Evolutionary conservation across 2,329 filamentous ascomycete species (phyloP), one percentile per base, ranked within the genome.

Genomic region (Dichotomopilus funicola): DNA sequence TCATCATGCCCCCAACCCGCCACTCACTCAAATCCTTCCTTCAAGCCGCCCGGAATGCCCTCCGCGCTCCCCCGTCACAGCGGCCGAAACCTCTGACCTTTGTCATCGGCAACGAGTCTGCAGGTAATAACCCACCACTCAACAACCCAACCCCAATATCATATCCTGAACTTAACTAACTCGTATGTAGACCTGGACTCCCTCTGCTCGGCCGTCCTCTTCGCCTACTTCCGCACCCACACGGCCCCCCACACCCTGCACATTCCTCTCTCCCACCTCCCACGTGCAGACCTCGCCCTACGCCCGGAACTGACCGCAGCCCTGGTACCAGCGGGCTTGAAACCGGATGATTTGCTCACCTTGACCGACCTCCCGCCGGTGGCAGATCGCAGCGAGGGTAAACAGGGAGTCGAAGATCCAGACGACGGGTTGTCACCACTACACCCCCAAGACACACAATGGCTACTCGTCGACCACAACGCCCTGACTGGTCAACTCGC

Each of bases 201-300:
- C 1, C 79, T 94, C 62, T 88, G 86, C 69, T 86, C 83, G 34
- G 82, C 88, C 33, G 72, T 94, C 13, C 71, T 91, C 33, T 82
- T 87, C 57, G 87, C 89, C 55, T 94, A 91, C 70, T 74, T 92
- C 40, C 81, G 83, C 60, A 86, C 82, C 37, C 78, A 83, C 65
- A 68, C 77, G 4, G 72, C 79, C 4, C 75, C 74, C 10, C 72
- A 70, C 49, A 71, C 67, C 27, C 72, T 87, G 38, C 85, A 89
- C 66, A 82, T 92, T 47, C 89, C 89, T 12, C 72, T 95, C 45
- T 81, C 85, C 56, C 88, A 91, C 67, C 79, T 94, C 11, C 79
- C 81, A 1, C 78, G 80, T 45, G 74, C 78, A 3, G 89, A 91
- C 66, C 77, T 95, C 34, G 70, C 75, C 12, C 75, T 92, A n/a